phyloP scores from a whole-genome alignment of 441 rosid genomes.

The Capsella rubella region DNA sequence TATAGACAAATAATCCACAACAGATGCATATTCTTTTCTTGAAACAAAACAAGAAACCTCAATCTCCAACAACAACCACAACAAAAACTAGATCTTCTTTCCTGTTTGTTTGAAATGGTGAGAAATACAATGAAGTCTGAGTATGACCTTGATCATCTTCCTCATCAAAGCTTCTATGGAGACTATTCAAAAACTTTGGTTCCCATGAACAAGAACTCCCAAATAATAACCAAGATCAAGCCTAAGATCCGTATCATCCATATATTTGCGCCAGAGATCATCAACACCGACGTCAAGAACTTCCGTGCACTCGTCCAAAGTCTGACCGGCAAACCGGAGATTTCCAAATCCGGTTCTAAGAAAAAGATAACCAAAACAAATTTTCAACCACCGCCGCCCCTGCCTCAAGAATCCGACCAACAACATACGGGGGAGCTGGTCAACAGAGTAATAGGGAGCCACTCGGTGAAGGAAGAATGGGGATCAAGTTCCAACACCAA shows the following conservation, averaged over 20 bases:
- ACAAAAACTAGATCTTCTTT: background rate
- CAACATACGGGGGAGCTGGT: conserved; percentile 8
- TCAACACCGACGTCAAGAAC: conserved; percentile 87
- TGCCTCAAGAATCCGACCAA: conserved; percentile 24
- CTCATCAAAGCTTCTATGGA: conserved; percentile 33
- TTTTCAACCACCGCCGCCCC: background rate
- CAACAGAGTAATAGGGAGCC: conserved; percentile 28
- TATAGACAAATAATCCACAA: conserved; percentile 32
- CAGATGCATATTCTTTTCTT: conserved; percentile 18
- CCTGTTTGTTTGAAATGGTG: conserved; percentile 19
- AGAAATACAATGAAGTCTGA: conserved; percentile 36
- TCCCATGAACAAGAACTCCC: conserved; percentile 60
- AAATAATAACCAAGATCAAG: conserved; percentile 62
- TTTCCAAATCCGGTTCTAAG: conserved; percentile 35
- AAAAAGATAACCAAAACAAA: conserved; percentile 34
- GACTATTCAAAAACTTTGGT: conserved; percentile 43
- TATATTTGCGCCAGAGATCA: conserved; percentile 95
- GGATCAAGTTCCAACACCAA: conserved; percentile 42
- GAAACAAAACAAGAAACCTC: conserved; percentile 22
- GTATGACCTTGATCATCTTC: conserved; percentile 33
- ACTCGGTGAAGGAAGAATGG: conserved; percentile 44
- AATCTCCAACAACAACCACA: background rate
- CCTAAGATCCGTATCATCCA: conserved; percentile 93
- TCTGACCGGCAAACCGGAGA: conserved; percentile 75
- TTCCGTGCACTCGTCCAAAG: conserved; percentile 88